Evolutionary conservation across 441 rosid genomes (phyloP), one percentile per base, ranked within the genome.

Genomic region (Bruguiera hainesii): DNA sequence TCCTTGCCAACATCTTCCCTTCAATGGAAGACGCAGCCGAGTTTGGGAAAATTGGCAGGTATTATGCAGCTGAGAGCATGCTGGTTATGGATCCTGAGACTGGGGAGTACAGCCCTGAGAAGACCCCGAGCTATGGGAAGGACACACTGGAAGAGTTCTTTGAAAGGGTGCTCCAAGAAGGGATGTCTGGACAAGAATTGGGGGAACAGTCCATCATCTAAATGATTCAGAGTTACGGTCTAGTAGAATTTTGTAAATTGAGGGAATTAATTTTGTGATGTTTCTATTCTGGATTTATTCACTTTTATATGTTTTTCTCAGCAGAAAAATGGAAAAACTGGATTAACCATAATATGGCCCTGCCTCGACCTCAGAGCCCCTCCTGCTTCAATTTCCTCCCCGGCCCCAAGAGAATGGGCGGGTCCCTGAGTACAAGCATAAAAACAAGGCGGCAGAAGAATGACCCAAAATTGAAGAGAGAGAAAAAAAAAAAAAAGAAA

Each of bases 1-100:
- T 78, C 66, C 75, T 90, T 9, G 87, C 85, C 3, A 87, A 85
- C 80, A 71, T 93, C 49, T 84, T 93, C 70, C 98, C 97, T 60
- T 58, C 83, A 0, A 66, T 91, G 85, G 95, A 84, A 78, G 98
- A 93, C 26, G 93, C 96, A 6, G 98, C 97, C 0, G 98, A 93
- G 86, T 93, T 80, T 73, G 98, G 97, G 65, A 93, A 91, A 76
- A 93, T 93, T 2, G 97, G 96, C 60, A 83, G 96, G 83, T 93
- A 91, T 42, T 93, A 93, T 66, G 97, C 98, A 0, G 97, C 90
- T 1, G 97, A 94, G 79, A 94, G 98, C 72, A 91, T 91, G 96
- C 70, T 93, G 83, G 13, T 91, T 71, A 78, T 84, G 79, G 97
- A 93, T 80, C 85, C 88, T 0, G 91, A 83, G 75, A 90, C 88